phyloP scores from a whole-genome alignment of 768 basidiomycete genomes.

The Boletus pseudopeckii region DNA sequence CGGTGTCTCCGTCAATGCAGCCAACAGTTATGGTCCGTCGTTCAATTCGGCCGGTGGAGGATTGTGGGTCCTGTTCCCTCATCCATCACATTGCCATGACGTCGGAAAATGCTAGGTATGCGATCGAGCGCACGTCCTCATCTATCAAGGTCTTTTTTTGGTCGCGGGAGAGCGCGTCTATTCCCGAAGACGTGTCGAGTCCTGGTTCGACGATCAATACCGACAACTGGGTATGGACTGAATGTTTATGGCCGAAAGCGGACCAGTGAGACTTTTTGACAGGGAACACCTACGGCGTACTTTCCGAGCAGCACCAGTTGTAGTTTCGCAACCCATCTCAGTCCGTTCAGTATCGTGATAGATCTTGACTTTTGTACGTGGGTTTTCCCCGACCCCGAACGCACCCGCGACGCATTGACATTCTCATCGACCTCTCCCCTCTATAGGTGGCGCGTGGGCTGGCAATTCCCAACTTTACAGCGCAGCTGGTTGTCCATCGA shows the following conservation, averaged over 20 bases:
- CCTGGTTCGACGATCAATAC: slow-evolving; percentile 17
- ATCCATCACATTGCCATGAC: background rate
- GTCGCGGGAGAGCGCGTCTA: slow-evolving; percentile 26
- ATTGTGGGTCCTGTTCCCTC: slow-evolving; percentile 22
- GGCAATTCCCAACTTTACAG: slow-evolving; percentile 19
- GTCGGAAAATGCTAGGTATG: slow-evolving; percentile 31
- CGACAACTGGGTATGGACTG: slow-evolving; percentile 23
- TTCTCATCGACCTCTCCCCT: background rate
- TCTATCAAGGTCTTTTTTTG: slow-evolving; percentile 42
- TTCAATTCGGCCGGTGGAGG: slow-evolving; percentile 38
- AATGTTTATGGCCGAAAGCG: background rate
- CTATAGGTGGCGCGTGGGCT: slow-evolving; percentile 29
- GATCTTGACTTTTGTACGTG: slow-evolving; percentile 38
- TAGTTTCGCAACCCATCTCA: slow-evolving; percentile 52
- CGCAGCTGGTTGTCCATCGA: slow-evolving; percentile 25
- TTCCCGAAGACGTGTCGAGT: slow-evolving; percentile 34
- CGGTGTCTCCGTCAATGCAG: slow-evolving; percentile 25
- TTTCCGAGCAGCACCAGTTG: slow-evolving; percentile 58
- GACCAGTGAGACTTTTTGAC: background rate
- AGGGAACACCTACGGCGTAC: slow-evolving; percentile 59
- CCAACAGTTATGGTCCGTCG: slow-evolving; percentile 31
- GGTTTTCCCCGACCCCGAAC: background rate
- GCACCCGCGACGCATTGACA: background rate
- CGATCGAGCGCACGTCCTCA: slow-evolving; percentile 29
- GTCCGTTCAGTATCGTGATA: slow-evolving; percentile 61